Evolutionary conservation across 2,329 filamentous ascomycete species (phyloP).

Genomic region (Apiospora aurea): DNA sequence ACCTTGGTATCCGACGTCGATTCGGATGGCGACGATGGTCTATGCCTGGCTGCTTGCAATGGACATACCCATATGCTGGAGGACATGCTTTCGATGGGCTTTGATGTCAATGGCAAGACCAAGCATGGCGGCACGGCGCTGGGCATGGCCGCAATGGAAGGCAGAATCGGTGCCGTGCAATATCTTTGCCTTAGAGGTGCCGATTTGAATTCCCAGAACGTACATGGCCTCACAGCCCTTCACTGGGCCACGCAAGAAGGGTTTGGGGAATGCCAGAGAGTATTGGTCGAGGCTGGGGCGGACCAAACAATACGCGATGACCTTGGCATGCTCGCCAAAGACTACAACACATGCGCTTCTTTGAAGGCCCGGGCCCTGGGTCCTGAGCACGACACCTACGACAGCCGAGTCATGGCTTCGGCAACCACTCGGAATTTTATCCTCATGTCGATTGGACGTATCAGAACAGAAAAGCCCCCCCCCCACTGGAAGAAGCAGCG

Average conservation of each 20-base stretch:
- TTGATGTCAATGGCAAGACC: neutral
- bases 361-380: too few relatives aligned
- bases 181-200: conserved; percentile 9
- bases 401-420: too few relatives aligned
- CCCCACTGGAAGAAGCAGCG: too few relatives aligned
- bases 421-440: neutral
- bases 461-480: too few relatives aligned
- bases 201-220: neutral
- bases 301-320: neutral
- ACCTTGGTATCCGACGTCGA: neutral
- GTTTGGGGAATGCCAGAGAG: neutral
- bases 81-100: neutral
- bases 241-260: neutral
- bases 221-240: neutral
- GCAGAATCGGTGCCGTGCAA: neutral
- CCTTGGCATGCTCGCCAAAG: neutral
- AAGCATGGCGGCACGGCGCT: neutral
- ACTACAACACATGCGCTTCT: neutral
- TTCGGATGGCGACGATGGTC: neutral
- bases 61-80: neutral
- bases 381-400: too few relatives aligned
- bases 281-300: neutral
- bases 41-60: neutral
- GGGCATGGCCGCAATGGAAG: neutral
- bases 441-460: neutral